Evolutionary conservation across 73 alveolate genomes (phyloP).

Genomic region (Blepharisma stoltei): DNA sequence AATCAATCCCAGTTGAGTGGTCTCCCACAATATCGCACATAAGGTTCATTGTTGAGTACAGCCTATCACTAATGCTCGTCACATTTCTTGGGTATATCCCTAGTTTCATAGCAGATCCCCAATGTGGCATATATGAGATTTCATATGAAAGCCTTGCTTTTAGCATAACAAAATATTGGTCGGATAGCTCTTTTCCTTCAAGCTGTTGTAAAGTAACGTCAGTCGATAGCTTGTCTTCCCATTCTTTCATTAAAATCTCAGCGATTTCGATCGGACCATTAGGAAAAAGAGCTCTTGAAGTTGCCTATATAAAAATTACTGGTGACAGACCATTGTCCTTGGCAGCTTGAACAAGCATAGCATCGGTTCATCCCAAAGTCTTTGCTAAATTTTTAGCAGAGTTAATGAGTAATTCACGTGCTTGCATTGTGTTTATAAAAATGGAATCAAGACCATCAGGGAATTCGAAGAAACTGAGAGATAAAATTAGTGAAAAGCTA

Average conservation of each 20-base stretch:
- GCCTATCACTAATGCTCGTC: conserved; percentile 24
- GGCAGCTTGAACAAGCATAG: not conserved
- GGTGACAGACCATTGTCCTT: not conserved
- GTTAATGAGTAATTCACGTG: not conserved
- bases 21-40: conserved; percentile 20
- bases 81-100: conserved; percentile 52
- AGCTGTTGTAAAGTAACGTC: not conserved
- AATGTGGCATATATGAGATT: conserved; percentile 40
- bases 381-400: not conserved
- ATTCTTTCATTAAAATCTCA: conserved; percentile 14
- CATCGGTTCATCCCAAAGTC: conserved; percentile 21
- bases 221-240: conserved; percentile 11
- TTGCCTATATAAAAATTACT: conserved; percentile 7
- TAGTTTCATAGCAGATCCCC: conserved; percentile 61
- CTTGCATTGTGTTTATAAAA: conserved; percentile 1
- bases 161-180: not conserved
- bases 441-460: not conserved
- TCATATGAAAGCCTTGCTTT: conserved; percentile 38
- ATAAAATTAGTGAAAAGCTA: too few relatives aligned
- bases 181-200: not conserved
- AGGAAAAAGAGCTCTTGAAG: conserved; percentile 17
- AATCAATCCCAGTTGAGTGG: conserved; percentile 22
- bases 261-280: conserved; percentile 9
- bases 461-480: too few relatives aligned
- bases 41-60: not conserved